Evolutionary conservation across 257 asterid genomes (phyloP).

Genomic region (Mitragyna speciosa): DNA sequence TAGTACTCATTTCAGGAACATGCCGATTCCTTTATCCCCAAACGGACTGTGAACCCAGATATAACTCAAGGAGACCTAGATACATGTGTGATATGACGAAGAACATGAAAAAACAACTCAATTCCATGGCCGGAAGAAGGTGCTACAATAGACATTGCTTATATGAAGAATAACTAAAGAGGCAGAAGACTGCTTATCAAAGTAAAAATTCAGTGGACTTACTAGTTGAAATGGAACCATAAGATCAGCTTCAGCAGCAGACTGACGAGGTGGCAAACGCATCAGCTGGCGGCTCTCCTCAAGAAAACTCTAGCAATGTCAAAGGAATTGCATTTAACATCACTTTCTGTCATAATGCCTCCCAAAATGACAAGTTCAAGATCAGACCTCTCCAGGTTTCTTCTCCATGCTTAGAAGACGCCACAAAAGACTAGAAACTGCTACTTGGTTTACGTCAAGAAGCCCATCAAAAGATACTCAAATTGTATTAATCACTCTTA

Average conservation of each 20-base stretch:
- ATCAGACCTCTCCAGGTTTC: neutral
- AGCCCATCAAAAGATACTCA: neutral
- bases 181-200: neutral
- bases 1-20: neutral
- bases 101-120: neutral
- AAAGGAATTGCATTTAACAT: neutral
- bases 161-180: neutral
- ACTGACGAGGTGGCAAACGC: conserved; percentile 98
- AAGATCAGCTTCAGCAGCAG: conserved; percentile 99
- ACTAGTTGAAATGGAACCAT: conserved; percentile 98
- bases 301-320: conserved; percentile 72
- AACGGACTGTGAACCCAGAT: neutral
- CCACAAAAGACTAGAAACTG: neutral
- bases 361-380: neutral
- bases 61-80: neutral
- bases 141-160: neutral
- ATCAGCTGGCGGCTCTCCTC: conserved; percentile 97
- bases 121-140: neutral
- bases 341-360: neutral
- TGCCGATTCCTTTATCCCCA: neutral
- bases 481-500: neutral
- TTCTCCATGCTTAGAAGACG: neutral
- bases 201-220: conserved; percentile 21
- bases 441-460: neutral
- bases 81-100: neutral